Evolutionary conservation across 2,329 filamentous ascomycete species (phyloP), one percentile per base, ranked within the genome.

Genomic region (Allantophomopsis lycopodina): DNA sequence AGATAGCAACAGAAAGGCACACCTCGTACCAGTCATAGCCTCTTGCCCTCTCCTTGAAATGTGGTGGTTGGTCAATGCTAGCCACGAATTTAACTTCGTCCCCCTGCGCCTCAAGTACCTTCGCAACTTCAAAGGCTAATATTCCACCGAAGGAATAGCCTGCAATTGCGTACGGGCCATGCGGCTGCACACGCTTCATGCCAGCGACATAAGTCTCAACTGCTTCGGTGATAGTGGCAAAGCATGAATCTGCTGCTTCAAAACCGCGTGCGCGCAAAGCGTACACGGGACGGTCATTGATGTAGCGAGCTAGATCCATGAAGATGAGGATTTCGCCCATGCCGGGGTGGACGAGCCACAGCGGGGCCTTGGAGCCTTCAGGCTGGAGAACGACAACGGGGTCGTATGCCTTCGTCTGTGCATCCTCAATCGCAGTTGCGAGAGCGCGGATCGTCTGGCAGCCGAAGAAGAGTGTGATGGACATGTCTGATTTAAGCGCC

Each of bases 111-210:
- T 70, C 60, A 8, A 73, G 56, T 2, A 44, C 23, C 50, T 73
- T 73, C 11, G 60, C 55, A 0, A 66, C 50, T 47, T 73, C 69
- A 42, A 71, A 74, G 0, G 66, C 64, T 0, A 72, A 42, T 49
- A 68, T 68, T 0, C 56, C 46, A 2, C 70, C 69, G 46, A 64
- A 71, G 5, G 57, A 64, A 46, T 73, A 73, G 1, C 70, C 69
- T 0, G 64, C 63, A 1, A 74, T 48, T 0, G 64, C 64, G 44
- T 74, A 74, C 0, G 69, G 69, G 0, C 70, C 68, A 0, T 51
- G 12, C 0, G 68, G 66, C 42, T 74, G 69, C 1, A 41, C 42
- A 4, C 40, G 17, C n/a, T 57, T 57, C 31, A 74, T 62, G 0
- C 60, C 58, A 0, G 39, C 31, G 8, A 53, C 43, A 48, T 73